Base-by-base conservation (phyloP, 345 rosid species). In the Populus davidiana region DNA sequence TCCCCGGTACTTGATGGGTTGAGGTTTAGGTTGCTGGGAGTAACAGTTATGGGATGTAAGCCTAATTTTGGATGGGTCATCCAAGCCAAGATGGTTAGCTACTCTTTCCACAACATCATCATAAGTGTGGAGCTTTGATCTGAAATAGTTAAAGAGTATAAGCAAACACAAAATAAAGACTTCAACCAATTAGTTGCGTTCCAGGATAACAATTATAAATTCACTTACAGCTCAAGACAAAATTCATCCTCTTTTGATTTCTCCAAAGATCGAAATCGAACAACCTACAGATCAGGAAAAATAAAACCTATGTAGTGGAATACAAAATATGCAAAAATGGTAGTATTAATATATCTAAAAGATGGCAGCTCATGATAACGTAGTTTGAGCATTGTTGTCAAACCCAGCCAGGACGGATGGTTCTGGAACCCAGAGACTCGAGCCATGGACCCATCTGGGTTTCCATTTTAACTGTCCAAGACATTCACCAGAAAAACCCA, bases 11-110 rank as follows among this genome's bases (percentile, higher is more conserved):
- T 91, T 93, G 52, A 96, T 90, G 23, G 98, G 93, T 80, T 90
- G 94, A 69, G 99, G 97, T 84, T 96, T 96, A 70, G 99, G 98
- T 86, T 96, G 99, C 86, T 92, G 99, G 59, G 98, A 93, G 85
- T 96, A 92, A 86, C 98, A 96, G 84, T 96, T 96, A 84, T 96
- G 99, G 85, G 99, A 86, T 50, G 99, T 96, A 61, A 96, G 94
- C 89, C 99, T 89, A 73, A 96, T 86, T 89, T 91, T 93, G 62
- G 95, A 89, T 72, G 98, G 91, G 82, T 96, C 97, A 76, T 90
- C 94, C 87, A 93, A 88, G 81, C 89, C 90, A 85, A 93, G 86
- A 83, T 88, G 91, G 41, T 78, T 78, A 81, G 99, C 98, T 75
- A 96, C 90, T 86, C 90, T 89, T 84, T 86, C 94, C 78, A 90